Percentiles rank a stretch among this genome's conserved stretches.
Evolutionary conservation across 2,329 filamentous ascomycete species (phyloP).

Genomic region (Cytospora piceicola): DNA sequence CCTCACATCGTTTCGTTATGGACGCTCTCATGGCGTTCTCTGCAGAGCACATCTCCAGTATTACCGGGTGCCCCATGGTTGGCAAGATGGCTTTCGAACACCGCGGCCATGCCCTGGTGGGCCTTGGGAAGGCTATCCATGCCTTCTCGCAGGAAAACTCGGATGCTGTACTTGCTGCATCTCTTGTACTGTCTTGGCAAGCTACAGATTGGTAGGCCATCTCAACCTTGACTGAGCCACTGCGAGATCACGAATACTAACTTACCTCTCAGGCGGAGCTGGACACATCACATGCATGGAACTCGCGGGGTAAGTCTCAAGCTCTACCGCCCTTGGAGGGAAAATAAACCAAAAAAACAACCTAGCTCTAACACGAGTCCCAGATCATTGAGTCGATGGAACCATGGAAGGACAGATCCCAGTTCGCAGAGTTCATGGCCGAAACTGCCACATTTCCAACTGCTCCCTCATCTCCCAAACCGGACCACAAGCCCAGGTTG

Average conservation of each 20-base stretch:
- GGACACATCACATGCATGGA: constrained; percentile 90
- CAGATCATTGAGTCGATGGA: constrained; percentile 92
- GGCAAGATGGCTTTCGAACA: constrained; percentile 90
- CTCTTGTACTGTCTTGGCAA: constrained; percentile 93
- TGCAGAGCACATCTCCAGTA: constrained; percentile 90
- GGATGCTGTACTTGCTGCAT: constrained; percentile 89
- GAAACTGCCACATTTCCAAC: constrained; percentile 76
- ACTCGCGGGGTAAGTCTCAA: constrained; percentile 74
- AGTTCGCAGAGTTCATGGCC: constrained; percentile 80
- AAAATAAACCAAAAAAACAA: too few relatives aligned
- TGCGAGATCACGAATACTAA: constrained; percentile 40
- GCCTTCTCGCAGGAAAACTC: constrained; percentile 84
- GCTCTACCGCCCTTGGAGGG: not conserved
- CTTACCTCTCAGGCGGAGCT: constrained; percentile 70
- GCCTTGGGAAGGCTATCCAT: constrained; percentile 84
- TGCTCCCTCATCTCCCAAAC: constrained; percentile 64
- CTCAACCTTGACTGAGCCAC: not conserved
- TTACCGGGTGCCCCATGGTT: constrained; percentile 83
- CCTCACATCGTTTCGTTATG: constrained; percentile 88
- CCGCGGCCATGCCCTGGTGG: constrained; percentile 81
- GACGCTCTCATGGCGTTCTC: constrained; percentile 89
- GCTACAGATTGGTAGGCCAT: constrained; percentile 86
- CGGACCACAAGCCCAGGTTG: constrained; percentile 63
- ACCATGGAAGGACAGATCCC: constrained; percentile 85
- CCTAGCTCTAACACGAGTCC: not conserved